Base-by-base conservation (phyloP, 805 yeast genomes). In the Ogataea nitratoaversa region DNA sequence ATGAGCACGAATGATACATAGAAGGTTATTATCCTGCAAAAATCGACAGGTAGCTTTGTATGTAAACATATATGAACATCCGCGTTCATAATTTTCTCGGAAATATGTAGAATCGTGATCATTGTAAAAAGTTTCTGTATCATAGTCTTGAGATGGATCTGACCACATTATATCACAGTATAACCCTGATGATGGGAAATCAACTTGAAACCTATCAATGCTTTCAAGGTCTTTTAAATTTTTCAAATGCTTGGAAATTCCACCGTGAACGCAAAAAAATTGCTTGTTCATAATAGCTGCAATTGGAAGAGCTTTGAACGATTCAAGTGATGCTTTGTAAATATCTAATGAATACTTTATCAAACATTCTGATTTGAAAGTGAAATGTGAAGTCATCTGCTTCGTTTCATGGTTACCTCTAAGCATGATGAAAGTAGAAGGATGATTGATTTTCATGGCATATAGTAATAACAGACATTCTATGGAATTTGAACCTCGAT, bases 151-250 rank as follows among this genome's bases (percentile, higher is more conserved):
- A n/a, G 83, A 68, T 1, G 99, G 99, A 62, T 91, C 98, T 0
- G 96, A 83, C 99, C 98, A 91, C 53, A 91, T 72, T 47, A 91
- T 66, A 64, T 91, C 99, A 64, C 97, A 91, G 88, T 88, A 85
- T 38, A 91, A 62, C 0, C 99, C 99, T 45, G 80, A 76, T 2
- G 96, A 84, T 6, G 99, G 98, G 38, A 59, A 57, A 20, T 96
- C 96, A 58, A 89, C 95, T 41, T 83, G 71, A 66, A 90, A 91
- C 49, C 99, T 73, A 63, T 90, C 79, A 30, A 91, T 66, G 28
- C 65, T 68, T 23, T 73, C 71, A 25, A 91, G 65, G 57, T 89
- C 96, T 34, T 78, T 79, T 30, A 87, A 68, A 2, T 82, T 66
- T 40, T 71, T 74, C 48, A 91, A 67, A 39, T 88, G 93, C 4